phyloP scores from a whole-genome alignment of 768 basidiomycete genomes.

The Tulasnella sp. region DNA sequence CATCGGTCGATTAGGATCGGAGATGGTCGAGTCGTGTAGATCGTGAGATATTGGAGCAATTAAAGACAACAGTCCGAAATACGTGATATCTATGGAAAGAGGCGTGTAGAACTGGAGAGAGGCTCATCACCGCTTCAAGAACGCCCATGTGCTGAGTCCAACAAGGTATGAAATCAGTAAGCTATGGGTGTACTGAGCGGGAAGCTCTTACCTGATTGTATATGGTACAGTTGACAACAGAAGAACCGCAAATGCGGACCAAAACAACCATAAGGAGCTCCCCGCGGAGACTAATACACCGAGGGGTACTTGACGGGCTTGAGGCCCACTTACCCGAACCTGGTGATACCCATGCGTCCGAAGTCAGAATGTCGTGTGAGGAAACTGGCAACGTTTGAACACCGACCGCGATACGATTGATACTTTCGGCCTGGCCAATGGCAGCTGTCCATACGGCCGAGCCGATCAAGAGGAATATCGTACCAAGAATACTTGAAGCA shows the following conservation, averaged over 20 bases:
- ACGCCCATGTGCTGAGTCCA: neutral
- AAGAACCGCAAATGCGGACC: slow-evolving; percentile 17
- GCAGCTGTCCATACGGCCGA: slow-evolving; percentile 17
- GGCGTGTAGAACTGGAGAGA: neutral
- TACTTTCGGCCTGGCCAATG: slow-evolving; percentile 11
- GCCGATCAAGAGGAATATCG: slow-evolving; percentile 17
- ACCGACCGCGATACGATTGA: slow-evolving; percentile 12
- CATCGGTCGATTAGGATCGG: no score
- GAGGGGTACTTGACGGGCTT: neutral
- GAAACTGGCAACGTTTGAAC: neutral
- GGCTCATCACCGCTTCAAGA: slow-evolving; percentile 6
- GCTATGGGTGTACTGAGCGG: neutral
- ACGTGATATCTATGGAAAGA: no score
- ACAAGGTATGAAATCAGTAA: neutral
- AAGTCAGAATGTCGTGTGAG: neutral
- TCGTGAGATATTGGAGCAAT: no score
- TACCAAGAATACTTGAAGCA: slow-evolving; percentile 10
- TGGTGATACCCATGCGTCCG: neutral
- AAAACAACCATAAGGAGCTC: slow-evolving; percentile 15
- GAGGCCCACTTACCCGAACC: neutral
- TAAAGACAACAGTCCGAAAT: no score
- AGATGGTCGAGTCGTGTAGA: no score
- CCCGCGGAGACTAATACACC: slow-evolving; percentile 16
- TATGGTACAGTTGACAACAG: slow-evolving; percentile 19
- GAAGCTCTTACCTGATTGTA: slow-evolving; percentile 14